Conservation (phyloP, 176 grass and related monocot species). For the bread wheat (Triticum aestivum) region IWGSC_CS_RefSeq_v2.1 NC_057807.1:127567536-127568035, state of each 20-base stretch:
- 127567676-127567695: background rate
- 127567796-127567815: slow-evolving; percentile 95
- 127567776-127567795: slow-evolving; percentile 27
- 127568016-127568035: slow-evolving; percentile 99
- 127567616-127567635: background rate
- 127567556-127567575: background rate
- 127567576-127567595: background rate
- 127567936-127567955: background rate
- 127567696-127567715: background rate
- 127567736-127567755: background rate
- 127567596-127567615: background rate
- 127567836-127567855: slow-evolving; percentile 93
- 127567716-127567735: background rate
- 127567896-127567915: background rate
- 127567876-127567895: slow-evolving; percentile 22
- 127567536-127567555: background rate
- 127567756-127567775: background rate
- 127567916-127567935: background rate
- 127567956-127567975: background rate
- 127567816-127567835: slow-evolving; percentile 98
- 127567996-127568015: slow-evolving; percentile 55
- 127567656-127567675: slow-evolving; percentile 8
- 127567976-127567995: slow-evolving; percentile 4
- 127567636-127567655: background rate
- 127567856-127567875: slow-evolving; percentile 93